A percentile compares a stretch with the other conserved stretches of the same genome.
These are phyloP conservation scores for Saraca asoca DNA, from an alignment of 331 rosid species.

Conservation along the genomic window DNA sequence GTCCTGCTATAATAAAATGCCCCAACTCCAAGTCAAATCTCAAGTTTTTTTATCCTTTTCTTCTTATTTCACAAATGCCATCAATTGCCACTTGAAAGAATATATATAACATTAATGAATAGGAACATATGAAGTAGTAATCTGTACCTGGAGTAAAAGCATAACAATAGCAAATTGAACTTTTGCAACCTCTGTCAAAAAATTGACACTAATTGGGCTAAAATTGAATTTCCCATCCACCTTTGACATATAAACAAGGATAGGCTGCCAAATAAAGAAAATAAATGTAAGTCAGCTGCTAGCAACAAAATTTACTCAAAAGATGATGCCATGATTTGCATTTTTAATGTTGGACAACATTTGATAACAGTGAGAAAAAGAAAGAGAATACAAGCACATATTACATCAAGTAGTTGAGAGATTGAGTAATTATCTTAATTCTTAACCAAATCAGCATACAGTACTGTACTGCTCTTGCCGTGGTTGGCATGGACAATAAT, in stretches of 20 bases:
- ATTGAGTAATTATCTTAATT: too few relatives aligned
- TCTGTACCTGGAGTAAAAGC: slow-evolving; percentile 82
- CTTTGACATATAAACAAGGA: slow-evolving; percentile 97
- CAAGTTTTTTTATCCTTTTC: slow-evolving; percentile 2
- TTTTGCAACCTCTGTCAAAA: slow-evolving; percentile 87
- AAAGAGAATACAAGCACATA: not conserved
- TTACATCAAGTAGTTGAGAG: not conserved
- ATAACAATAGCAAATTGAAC: slow-evolving; percentile 87
- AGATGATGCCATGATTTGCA: not conserved
- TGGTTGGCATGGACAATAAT: too few relatives aligned
- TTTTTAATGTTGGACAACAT: not conserved
- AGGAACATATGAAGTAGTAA: slow-evolving; percentile 26
- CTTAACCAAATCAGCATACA: too few relatives aligned
- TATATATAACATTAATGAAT: slow-evolving; percentile 15
- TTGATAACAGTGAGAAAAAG: not conserved
- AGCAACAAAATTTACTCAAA: not conserved
- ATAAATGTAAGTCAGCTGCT: slow-evolving; percentile 23
- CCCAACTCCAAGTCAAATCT: not conserved
- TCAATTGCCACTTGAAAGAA: slow-evolving; percentile 1
- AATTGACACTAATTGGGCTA: slow-evolving; percentile 97
- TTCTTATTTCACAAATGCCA: slow-evolving; percentile 22
- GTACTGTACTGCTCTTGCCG: too few relatives aligned
- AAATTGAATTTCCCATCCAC: slow-evolving; percentile 97
- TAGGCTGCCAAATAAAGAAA: slow-evolving; percentile 68
- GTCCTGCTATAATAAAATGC: not conserved